Evolutionary conservation across 345 rosid species (phyloP), one percentile per base, ranked within the genome.

Genomic region (Anastatica hierochuntica): DNA sequence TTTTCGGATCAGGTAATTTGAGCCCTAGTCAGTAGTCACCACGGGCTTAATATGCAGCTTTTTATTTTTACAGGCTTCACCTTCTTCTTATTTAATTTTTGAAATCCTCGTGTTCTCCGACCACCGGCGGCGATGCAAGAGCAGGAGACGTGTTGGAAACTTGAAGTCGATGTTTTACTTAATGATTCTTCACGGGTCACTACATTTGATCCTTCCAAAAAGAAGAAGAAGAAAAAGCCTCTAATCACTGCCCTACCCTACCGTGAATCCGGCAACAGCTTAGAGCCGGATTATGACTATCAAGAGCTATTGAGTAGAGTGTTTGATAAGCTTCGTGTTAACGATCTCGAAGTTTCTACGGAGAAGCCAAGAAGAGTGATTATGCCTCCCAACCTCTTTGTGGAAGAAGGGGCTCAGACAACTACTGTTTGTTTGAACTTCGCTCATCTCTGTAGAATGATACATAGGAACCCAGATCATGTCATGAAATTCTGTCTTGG

Each of bases 171-270:
- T 10, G 14, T 14, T 8, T 19, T 53, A 44, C 41, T 27, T 38
- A 8, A 8, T n/a, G 47, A 13, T 37, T 54, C 58, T 7, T 17
- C 50, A 17, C 49, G 44, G 49, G 48, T 58, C 19, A 15, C 39
- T 29, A 27, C 29, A 43, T 90, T 90, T 31, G 96, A 87, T 73
- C 80, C 92, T 17, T 68, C 80, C 45, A 83, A 79, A 76, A 90
- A 84, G 74, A 90, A 86, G 83, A 88, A 88, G 75, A 90, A 90
- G 79, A 86, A 76, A 73, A 71, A 69, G 72, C n/a, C n/a, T n/a
- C n/a, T n/a, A n/a, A n/a, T n/a, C n/a, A n/a, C n/a, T n/a, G n/a
- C n/a, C n/a, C n/a, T n/a, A n/a, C n/a, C n/a, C n/a, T n/a, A n/a
- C n/a, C n/a, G n/a, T n/a, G n/a, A n/a, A n/a, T n/a, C n/a, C n/a